A percentile compares a stretch with the other conserved stretches of the same genome.
Conservation (phyloP, 257 asterid species). For the Scutellaria baicalensis region DNA sequence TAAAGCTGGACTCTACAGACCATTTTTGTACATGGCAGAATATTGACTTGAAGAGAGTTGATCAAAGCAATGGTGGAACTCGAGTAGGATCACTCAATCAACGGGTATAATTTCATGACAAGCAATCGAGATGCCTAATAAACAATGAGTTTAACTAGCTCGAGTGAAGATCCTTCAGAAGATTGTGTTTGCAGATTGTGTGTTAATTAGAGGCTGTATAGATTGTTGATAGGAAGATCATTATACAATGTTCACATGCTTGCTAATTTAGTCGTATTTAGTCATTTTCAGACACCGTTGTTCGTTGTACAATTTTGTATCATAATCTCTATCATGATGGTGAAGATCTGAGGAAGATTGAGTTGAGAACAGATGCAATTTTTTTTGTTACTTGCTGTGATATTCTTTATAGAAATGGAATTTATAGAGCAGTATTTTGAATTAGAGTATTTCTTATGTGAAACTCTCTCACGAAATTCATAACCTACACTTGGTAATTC, state of each 20-base stretch:
- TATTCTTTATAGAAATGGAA: constrained; percentile 3
- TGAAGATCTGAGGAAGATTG: constrained; percentile 4
- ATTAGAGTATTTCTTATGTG: no score
- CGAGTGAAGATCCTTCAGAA: background rate
- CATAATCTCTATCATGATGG: background rate
- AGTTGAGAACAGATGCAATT: background rate
- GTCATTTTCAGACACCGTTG: background rate
- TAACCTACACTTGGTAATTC: no score
- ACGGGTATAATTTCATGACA: background rate
- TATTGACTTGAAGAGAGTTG: background rate
- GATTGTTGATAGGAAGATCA: constrained; percentile 14
- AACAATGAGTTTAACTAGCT: constrained; percentile 1
- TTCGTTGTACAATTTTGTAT: background rate
- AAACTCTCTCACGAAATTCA: no score
- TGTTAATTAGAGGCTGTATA: constrained; percentile 12
- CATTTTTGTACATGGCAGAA: no score
- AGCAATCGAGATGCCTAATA: background rate
- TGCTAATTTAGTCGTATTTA: background rate
- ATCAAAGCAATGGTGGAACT: background rate
- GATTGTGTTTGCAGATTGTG: constrained; percentile 13
- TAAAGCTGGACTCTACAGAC: background rate
- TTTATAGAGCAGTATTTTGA: background rate
- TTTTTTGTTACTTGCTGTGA: background rate
- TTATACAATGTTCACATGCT: constrained; percentile 1
- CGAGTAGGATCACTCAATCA: background rate